Base-by-base conservation (phyloP, 148 eudicot species). In the Amaranthus cruentus region DNA sequence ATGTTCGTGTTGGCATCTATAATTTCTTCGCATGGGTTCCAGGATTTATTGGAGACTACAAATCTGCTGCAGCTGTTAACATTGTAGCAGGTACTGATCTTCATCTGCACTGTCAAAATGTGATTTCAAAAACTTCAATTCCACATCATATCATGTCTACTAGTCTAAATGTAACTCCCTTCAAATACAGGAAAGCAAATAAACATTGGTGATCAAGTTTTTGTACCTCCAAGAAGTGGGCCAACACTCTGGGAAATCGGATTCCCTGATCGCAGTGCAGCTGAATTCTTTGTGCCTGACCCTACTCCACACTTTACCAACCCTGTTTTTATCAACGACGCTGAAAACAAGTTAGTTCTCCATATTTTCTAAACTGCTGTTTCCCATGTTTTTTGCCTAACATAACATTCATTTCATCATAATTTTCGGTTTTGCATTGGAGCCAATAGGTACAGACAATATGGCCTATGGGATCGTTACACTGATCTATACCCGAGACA, bases 231-330 rank as follows among this genome's bases (percentile, higher is more conserved):
- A 66, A 84, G 97, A 75, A 68, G 75, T 53, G 97, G 93, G 11
- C 84, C 91, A 4, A 90, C 97, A 3, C n/a, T 90, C 47, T 92
- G 97, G 96, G 96, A 92, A 78, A 90, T 92, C 28, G 96, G 96
- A 47, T 9, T 88, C 61, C 91, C 97, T 13, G 96, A 92, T 72
- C 87, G 92, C 5, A 79, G 85, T 47, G 90, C 92, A 60, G 85
- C 83, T 38, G 95, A 89, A 68, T 91, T 89, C 83, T 91, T 65
- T 72, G 83, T 91, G 50, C 92, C 97, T 5, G 88, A 91, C 59
- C 94, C 97, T 1, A 76, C 77, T 48, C 91, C 91, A 9, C 55
- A 55, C 6, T 79, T 87, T 28, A 28, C 72, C 69, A 87, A 91
- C 83, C 77, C 74, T 51, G 56, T 87, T 47, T 89, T 84, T 47